Evolutionary conservation across 2,329 filamentous ascomycete species (phyloP).

Genomic region (Emergomyces orientalis): DNA sequence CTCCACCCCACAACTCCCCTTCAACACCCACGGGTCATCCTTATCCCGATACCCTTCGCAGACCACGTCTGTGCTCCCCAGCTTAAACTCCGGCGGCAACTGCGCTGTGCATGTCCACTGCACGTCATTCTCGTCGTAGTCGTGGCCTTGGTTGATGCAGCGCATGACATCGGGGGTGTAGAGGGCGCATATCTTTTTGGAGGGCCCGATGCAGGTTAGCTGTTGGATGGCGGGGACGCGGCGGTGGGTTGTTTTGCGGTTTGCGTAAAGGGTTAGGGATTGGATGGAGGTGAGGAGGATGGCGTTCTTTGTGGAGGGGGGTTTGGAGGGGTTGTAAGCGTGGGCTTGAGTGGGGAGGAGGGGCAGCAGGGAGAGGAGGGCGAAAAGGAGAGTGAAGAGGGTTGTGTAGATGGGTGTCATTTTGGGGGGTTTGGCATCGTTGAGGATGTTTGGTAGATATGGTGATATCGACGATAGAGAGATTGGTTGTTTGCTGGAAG

Average conservation of each 20-base stretch:
- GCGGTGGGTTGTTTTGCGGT: constrained; percentile 61
- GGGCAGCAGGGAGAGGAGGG: constrained; percentile 15
- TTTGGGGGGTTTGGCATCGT: neutral
- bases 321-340: constrained; percentile 19
- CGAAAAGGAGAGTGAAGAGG: constrained; percentile 14
- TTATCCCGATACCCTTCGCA: constrained; percentile 77
- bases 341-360: constrained; percentile 13
- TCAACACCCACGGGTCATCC: constrained; percentile 77
- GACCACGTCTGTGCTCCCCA: constrained; percentile 79
- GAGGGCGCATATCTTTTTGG: constrained; percentile 52
- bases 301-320: constrained; percentile 34
- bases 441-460: neutral
- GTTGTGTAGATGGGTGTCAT: neutral
- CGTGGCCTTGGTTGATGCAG: constrained; percentile 75
- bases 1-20: constrained; percentile 86
- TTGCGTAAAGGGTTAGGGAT: constrained; percentile 64
- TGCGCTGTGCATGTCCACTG: constrained; percentile 81
- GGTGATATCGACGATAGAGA: neutral
- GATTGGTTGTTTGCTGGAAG: neutral
- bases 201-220: constrained; percentile 64
- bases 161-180: constrained; percentile 75
- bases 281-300: constrained; percentile 60
- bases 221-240: constrained; percentile 69
- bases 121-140: constrained; percentile 70
- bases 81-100: constrained; percentile 55